Evolutionary conservation across 306 rosid genomes (phyloP).

Genomic region (Castanea crenata): DNA sequence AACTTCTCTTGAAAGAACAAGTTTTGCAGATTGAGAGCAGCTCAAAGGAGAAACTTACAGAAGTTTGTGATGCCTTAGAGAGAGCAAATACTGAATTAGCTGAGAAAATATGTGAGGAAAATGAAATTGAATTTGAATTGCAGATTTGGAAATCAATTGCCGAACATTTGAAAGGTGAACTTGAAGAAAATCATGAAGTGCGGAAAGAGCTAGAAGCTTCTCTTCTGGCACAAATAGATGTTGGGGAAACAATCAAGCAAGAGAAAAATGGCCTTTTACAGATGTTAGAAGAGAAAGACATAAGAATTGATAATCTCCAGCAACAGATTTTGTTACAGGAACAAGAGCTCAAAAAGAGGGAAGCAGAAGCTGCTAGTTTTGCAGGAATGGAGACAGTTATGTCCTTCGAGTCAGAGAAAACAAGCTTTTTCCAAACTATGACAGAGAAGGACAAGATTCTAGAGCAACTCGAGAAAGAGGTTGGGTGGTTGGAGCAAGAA

Average conservation of each 20-base stretch:
- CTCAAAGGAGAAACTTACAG: constrained; percentile 31
- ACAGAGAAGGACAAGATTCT: constrained; percentile 47
- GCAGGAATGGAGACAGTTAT: constrained; percentile 18
- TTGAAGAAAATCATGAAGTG: constrained; percentile 44
- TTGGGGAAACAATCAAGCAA: constrained; percentile 56
- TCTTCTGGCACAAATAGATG: constrained; percentile 63
- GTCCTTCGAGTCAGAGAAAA: constrained; percentile 16
- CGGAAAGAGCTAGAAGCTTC: constrained; percentile 75
- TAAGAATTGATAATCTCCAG: constrained; percentile 36
- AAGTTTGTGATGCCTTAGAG: constrained; percentile 46
- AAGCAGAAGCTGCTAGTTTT: constrained; percentile 33
- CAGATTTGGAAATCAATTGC: constrained; percentile 54
- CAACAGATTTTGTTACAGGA: constrained; percentile 46
- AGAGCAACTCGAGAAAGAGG: constrained; percentile 54
- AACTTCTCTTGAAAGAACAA: constrained; percentile 37
- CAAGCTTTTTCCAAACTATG: constrained; percentile 26
- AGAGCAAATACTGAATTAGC: constrained; percentile 43
- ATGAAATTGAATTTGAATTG: constrained; percentile 68
- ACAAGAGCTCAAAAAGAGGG: constrained; percentile 35
- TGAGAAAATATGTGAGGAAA: constrained; percentile 52
- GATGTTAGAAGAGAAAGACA: constrained; percentile 45
- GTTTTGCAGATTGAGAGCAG: constrained; percentile 29
- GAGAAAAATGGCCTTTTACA: constrained; percentile 40
- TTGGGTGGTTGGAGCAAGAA: constrained; percentile 51
- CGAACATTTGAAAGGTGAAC: constrained; percentile 48